Base-by-base conservation (phyloP, 2,329 filamentous ascomycete species). In the Fusarium setosum region DNA sequence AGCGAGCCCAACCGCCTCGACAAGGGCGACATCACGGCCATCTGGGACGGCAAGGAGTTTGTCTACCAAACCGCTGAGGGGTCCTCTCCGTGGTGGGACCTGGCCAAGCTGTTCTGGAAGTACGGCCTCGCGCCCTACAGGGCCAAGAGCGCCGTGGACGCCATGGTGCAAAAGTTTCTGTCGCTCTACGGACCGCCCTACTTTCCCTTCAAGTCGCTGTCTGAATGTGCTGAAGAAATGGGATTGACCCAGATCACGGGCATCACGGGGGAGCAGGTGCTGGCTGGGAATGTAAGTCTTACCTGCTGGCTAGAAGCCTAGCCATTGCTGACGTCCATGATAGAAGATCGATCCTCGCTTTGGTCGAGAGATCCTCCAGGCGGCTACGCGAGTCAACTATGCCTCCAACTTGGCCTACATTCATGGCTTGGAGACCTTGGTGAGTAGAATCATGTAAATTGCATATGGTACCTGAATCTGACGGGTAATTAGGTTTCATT, bases 381-480 rank as follows among this genome's bases (percentile, higher is more conserved):
- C 95, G 2, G 92, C 90, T 57, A 97, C 96, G 1, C 86, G 96
- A 18, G 95, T 97, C 65, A 98, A 98, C 77, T 99, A 97, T 78
- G 96, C 92, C 1, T 93, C 94, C 47, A 97, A 98, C 69, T 78
- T 98, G 12, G 86, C 83, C n/a, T 82, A 88, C 32, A 96, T 98
- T 45, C 94, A 98, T 72, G 96, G 93, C 0, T 80, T 99, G 1
- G 93, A 96, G 72, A 89, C 94, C 2, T 93, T 97, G 91, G 87
- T 87, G 59, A 51, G 74, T 59, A 29, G 6, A 6, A 13, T 20
- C n/a, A 4, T 7, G 13, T n/a, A 47, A 24, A 45, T 3, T 12
- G 9, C 17, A 8, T 6, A 6, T 9, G 13, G 9, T 5, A 13
- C n/a, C 12, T 9, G 18, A 17, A 7, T n/a, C 53, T 71, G 23